These are phyloP conservation scores for Syncephalastrum sp. DNA, from an alignment of 371 early-diverging fungal genomes.

Conservation along the genomic window DNA sequence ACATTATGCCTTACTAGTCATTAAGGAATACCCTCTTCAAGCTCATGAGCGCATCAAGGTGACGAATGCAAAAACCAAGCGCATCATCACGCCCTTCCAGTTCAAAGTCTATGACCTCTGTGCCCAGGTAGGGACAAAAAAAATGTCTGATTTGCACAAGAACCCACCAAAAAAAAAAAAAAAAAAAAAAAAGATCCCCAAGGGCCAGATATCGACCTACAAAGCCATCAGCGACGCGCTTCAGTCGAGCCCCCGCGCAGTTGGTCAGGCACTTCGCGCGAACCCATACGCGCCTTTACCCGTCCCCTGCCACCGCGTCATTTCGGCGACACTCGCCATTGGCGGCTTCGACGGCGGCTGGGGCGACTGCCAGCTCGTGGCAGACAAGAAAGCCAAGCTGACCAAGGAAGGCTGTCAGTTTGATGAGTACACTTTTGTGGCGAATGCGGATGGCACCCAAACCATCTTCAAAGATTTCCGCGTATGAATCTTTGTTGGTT, in stretches of 20 bases:
- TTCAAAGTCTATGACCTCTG: conserved; percentile 71
- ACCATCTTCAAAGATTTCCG: conserved; percentile 53
- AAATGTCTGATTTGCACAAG: neutral
- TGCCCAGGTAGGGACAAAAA: conserved; percentile 45
- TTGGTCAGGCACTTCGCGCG: conserved; percentile 71
- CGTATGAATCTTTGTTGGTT: conserved; percentile 5
- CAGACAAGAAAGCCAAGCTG: conserved; percentile 69
- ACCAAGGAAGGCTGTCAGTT: conserved; percentile 68
- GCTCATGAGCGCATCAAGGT: conserved; percentile 38
- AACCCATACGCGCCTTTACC: conserved; percentile 81
- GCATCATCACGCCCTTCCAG: conserved; percentile 68
- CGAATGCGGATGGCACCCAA: conserved; percentile 38
- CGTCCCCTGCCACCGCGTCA: conserved; percentile 82
- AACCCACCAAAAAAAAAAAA: too few species aligned
- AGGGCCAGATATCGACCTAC: conserved; percentile 75
- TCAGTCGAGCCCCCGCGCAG: conserved; percentile 66
- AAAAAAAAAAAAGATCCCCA: conserved; percentile 45
- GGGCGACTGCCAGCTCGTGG: conserved; percentile 57
- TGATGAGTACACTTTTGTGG: conserved; percentile 57
- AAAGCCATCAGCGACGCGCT: conserved; percentile 70
- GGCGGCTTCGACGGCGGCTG: conserved; percentile 77
- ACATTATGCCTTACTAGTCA: conserved; percentile 11
- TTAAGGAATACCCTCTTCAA: conserved; percentile 43
- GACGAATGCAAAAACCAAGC: conserved; percentile 54
- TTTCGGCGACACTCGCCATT: conserved; percentile 63